Evolutionary conservation across 1,139 yeast species (phyloP).

Genomic region (Arxiozyma slooffiae): DNA sequence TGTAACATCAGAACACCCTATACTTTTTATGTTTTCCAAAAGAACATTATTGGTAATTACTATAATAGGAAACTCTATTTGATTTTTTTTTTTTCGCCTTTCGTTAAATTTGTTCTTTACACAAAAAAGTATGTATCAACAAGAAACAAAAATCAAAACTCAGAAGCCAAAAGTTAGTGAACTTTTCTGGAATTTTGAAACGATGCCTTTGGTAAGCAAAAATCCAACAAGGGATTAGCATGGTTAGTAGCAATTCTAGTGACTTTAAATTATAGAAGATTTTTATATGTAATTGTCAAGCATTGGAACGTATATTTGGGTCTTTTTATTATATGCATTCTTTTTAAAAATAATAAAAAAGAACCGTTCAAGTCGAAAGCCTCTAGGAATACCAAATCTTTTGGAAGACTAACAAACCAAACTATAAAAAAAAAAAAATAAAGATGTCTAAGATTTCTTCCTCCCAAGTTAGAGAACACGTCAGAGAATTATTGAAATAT

Average conservation of each 20-base stretch:
- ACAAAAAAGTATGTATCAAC: no score
- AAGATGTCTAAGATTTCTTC: slow-evolving; percentile 89
- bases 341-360: slow-evolving; percentile 2
- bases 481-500: slow-evolving; percentile 81
- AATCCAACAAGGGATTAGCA: neutral
- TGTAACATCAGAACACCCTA: neutral
- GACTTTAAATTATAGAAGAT: no score
- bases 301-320: no score
- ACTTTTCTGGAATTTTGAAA: neutral
- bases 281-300: no score
- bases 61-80: neutral
- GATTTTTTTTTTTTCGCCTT: no score
- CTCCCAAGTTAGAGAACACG: slow-evolving; percentile 94
- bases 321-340: neutral
- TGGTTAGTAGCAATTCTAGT: neutral
- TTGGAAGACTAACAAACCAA: slow-evolving; percentile 56
- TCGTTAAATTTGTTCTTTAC: no score
- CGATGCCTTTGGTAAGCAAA: no score
- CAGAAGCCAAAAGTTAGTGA: neutral
- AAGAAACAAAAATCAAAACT: no score
- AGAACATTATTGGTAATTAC: neutral
- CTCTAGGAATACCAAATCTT: slow-evolving; percentile 36
- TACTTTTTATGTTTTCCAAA: no score
- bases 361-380: slow-evolving; percentile 28
- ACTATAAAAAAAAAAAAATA: slow-evolving; percentile 22